Evolutionary conservation across 1,284 basidiomycete species (phyloP), one percentile per base, ranked within the genome.

Genomic region (Ceratobasidium sp.): DNA sequence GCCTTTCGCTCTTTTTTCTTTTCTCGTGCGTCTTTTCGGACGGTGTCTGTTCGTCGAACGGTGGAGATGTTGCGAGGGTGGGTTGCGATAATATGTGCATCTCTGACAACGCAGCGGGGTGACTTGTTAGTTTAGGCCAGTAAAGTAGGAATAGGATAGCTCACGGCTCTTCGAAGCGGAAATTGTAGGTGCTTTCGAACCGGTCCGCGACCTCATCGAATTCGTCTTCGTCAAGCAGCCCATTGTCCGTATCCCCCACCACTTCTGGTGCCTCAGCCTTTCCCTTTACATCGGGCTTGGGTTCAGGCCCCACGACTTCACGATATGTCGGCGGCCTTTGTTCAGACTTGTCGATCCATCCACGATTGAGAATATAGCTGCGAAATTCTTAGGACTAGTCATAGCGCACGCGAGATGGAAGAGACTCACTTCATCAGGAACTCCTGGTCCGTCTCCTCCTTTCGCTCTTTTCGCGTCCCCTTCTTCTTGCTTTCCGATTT

Each of bases 281-380:
- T 32, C 73, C 76, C 28, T 81, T 81, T 21, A 83, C 81, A 44
- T 73, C 46, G 2, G 66, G 8, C 26, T 58, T 70, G 35, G 64
- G n/a, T 46, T 70, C 66, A 11, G 46, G 35, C 7, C 80, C 77
- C 44, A 91, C 90, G 44, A 96, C 84, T 80, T 96, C 94, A 55
- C 88, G 83, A 80, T 95, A 95, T 0, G 94, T 96, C 5, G 94
- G 95, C 4, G 95, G 83, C 72, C 89, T 89, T 28, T 87, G 84
- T 9, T 85, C 82, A 2, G 89, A 85, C 64, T 87, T 87, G 81
- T 98, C 96, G 72, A 98, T 90, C 96, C 96, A 98, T 0, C 96
- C 96, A 46, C 96, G 92, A 80, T 96, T 95, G 23, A 97, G 84
- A 75, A 98, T 97, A 81, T 97, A 98, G 81, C 95, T 97, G 76